Conservation (phyloP, 2,329 filamentous ascomycete species). For the Beauveria asiatica region DNA sequence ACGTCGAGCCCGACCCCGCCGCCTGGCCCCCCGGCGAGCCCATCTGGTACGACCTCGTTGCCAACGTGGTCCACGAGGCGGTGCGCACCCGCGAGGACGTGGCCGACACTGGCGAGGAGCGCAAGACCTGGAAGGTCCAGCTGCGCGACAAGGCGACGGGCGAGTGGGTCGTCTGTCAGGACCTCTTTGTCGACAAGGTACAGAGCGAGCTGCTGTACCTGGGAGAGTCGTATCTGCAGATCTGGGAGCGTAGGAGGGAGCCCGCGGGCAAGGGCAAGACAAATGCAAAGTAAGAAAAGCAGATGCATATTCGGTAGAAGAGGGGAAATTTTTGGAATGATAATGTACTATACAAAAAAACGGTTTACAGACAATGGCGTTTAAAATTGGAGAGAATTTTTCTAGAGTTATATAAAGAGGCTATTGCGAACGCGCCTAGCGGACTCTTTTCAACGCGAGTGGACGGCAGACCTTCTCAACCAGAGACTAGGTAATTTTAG, state of each 20-base stretch:
- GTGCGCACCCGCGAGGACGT: slow-evolving; percentile 73
- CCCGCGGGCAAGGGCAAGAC: slow-evolving; percentile 31
- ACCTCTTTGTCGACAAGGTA: slow-evolving; percentile 84
- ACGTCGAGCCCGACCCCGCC: slow-evolving; percentile 77
- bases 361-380: not conserved
- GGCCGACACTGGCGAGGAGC: slow-evolving; percentile 78
- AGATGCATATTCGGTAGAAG: no score
- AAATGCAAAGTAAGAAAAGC: not conserved
- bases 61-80: slow-evolving; percentile 85
- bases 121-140: slow-evolving; percentile 91
- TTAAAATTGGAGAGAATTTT: not conserved
- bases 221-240: slow-evolving; percentile 89
- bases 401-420: no score
- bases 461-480: no score
- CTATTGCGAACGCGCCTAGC: no score
- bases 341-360: not conserved
- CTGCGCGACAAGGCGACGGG: slow-evolving; percentile 70
- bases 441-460: not conserved
- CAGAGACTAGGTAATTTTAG: no score
- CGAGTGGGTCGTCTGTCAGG: slow-evolving; percentile 90
- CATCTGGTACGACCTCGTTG: slow-evolving; percentile 90
- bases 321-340: not conserved
- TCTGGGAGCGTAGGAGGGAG: slow-evolving; percentile 79
- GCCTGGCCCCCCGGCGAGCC: slow-evolving; percentile 67
- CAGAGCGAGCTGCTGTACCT: slow-evolving; percentile 85